Conservation (phyloP, 768 basidiomycete genomes). For the Leccinum obscurum region DNA sequence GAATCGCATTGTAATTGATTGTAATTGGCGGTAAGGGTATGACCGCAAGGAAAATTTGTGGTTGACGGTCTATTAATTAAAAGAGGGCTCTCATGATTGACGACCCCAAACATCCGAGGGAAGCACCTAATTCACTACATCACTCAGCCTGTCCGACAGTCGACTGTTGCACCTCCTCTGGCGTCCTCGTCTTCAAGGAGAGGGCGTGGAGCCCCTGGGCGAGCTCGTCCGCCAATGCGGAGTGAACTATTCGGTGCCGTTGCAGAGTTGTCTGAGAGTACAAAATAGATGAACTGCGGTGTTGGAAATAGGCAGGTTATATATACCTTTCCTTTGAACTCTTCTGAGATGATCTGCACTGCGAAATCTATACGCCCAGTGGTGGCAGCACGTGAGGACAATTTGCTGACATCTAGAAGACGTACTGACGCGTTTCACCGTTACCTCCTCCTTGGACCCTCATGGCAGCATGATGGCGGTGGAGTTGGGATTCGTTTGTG, state of each 20-base stretch:
- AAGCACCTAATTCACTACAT: constrained; percentile 23
- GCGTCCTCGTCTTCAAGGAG: constrained; percentile 72
- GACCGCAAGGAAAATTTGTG: constrained; percentile 23
- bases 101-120: constrained; percentile 14
- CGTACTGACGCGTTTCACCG: constrained; percentile 78
- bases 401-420: constrained; percentile 16
- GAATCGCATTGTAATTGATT: constrained; percentile 23
- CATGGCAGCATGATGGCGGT: constrained; percentile 85
- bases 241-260: constrained; percentile 79
- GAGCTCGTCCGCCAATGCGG: constrained; percentile 70
- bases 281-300: constrained; percentile 14
- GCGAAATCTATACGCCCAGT: constrained; percentile 61
- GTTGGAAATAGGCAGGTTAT: constrained; percentile 4
- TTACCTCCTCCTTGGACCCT: constrained; percentile 61
- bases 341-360: constrained; percentile 68
- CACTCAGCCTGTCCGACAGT: constrained; percentile 22
- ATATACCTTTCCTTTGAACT: constrained; percentile 72
- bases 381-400: constrained; percentile 27
- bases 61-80: constrained; percentile 31
- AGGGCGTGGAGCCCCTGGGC: constrained; percentile 73
- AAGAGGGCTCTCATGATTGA: constrained; percentile 31
- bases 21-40: constrained; percentile 14
- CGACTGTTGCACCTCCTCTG: constrained; percentile 43
- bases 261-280: constrained; percentile 64
- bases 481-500: constrained; percentile 82